These are phyloP conservation scores for Penicillium cinerascens DNA, from an alignment of 495 filamentous ascomycete genomes.

Conservation along the genomic window DNA sequence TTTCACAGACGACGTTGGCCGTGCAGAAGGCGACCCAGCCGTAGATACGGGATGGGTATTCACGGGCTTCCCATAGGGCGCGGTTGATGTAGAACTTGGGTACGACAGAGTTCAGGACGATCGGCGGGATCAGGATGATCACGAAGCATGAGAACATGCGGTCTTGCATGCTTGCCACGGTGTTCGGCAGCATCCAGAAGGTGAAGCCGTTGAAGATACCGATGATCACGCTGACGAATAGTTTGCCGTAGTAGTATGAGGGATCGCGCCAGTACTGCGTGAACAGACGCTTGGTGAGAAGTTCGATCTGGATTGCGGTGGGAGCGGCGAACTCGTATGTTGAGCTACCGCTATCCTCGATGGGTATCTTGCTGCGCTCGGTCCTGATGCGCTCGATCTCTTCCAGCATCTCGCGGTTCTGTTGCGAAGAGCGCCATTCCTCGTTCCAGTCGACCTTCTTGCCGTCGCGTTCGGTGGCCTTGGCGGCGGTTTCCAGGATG, in stretches of 20 bases:
- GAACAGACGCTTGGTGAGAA: constrained; percentile 65
- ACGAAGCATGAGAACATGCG: constrained; percentile 76
- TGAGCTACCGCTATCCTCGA: constrained; percentile 29
- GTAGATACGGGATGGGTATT: constrained; percentile 75
- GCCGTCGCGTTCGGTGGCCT: constrained; percentile 48
- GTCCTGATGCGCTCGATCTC: constrained; percentile 60
- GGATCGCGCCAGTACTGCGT: constrained; percentile 66
- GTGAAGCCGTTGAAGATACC: constrained; percentile 82
- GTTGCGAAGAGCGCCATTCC: constrained; percentile 63
- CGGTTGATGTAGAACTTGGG: constrained; percentile 82
- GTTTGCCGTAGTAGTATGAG: constrained; percentile 71
- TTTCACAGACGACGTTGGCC: constrained; percentile 71
- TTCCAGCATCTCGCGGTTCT: constrained; percentile 46
- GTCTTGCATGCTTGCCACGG: constrained; percentile 69
- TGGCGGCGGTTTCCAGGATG: constrained; percentile 76
- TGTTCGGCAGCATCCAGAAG: constrained; percentile 70
- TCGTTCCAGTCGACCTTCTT: constrained; percentile 64
- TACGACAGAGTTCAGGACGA: constrained; percentile 70
- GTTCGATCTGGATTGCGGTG: constrained; percentile 52
- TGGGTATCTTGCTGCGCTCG: constrained; percentile 49
- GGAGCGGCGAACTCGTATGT: constrained; percentile 64
- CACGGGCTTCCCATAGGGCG: constrained; percentile 70
- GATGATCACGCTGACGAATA: constrained; percentile 66
- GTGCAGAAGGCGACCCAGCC: constrained; percentile 80
- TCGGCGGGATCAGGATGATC: constrained; percentile 70